phyloP scores from a whole-genome alignment of 2,329 filamentous ascomycete genomes.

The Pseudomassariella vexata region DNA sequence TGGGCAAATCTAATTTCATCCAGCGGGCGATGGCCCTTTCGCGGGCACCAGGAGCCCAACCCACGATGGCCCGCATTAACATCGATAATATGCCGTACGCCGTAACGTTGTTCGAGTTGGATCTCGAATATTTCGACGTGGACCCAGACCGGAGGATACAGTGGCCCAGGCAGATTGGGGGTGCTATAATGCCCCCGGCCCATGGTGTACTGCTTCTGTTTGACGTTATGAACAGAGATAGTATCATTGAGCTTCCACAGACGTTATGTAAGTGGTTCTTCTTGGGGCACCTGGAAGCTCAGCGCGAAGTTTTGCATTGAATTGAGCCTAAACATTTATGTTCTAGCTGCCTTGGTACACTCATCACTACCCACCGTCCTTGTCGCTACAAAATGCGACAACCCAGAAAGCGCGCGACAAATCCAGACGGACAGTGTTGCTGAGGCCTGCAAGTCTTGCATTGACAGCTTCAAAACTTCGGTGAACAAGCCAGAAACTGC shows the following conservation, averaged over 20 bases:
- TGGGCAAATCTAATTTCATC: constrained; percentile 64
- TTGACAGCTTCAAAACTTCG: constrained; percentile 71
- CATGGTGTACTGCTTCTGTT: constrained; percentile 84
- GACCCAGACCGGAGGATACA: constrained; percentile 52
- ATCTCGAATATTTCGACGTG: constrained; percentile 60
- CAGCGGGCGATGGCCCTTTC: constrained; percentile 55
- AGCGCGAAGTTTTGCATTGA: background rate
- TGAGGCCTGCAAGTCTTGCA: constrained; percentile 59
- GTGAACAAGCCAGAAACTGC: constrained; percentile 64
- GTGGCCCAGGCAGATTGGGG: constrained; percentile 64
- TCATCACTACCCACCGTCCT: constrained; percentile 71
- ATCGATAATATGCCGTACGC: constrained; percentile 53
- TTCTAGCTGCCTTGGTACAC: constrained; percentile 65
- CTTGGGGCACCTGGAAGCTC: constrained; percentile 2
- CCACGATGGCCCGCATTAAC: constrained; percentile 50
- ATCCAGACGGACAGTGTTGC: constrained; percentile 63
- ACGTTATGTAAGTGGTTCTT: constrained; percentile 63
- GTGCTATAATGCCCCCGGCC: constrained; percentile 65
- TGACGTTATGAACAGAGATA: constrained; percentile 75
- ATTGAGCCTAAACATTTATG: constrained; percentile 10
- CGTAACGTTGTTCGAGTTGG: constrained; percentile 60
- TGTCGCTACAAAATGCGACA: constrained; percentile 87
- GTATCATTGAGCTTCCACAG: constrained; percentile 67
- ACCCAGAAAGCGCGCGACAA: constrained; percentile 62
- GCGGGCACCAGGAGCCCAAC: constrained; percentile 45